phyloP scores from a whole-genome alignment of 2,329 filamentous ascomycete genomes.

The Paraconiothyrium brasiliense region DNA sequence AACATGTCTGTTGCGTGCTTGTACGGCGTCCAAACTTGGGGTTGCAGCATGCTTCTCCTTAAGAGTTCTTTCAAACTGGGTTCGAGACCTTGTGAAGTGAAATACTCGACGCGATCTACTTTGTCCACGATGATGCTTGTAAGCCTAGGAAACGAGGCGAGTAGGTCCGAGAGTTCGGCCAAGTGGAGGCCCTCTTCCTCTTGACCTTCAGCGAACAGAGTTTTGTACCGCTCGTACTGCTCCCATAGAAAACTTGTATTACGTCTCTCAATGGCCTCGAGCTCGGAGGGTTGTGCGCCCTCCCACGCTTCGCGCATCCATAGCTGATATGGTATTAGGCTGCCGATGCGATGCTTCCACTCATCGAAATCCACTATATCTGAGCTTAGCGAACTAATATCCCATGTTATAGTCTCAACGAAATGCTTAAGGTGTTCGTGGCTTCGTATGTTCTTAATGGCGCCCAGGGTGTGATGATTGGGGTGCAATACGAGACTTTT shows the following conservation, averaged over 20 bases:
- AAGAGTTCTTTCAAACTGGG: neutral
- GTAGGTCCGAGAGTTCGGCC: neutral
- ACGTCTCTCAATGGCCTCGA: neutral
- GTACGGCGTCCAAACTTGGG: neutral
- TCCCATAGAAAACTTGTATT: neutral
- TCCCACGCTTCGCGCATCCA: neutral
- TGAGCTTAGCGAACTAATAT: neutral
- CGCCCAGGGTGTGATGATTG: neutral
- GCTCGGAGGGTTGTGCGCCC: neutral
- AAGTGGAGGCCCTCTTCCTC: neutral
- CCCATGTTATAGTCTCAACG: constrained; percentile 1
- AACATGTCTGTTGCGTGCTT: neutral
- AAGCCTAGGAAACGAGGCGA: constrained; percentile 1
- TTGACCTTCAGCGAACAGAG: neutral
- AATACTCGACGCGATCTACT: neutral
- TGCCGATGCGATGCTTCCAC: neutral
- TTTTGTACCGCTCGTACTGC: neutral
- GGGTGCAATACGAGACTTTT: neutral
- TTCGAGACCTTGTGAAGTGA: neutral
- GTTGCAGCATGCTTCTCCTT: neutral
- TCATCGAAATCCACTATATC: neutral
- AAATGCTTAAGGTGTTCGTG: neutral
- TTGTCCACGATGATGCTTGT: constrained; percentile 2
- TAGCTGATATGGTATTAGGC: neutral
- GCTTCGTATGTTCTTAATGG: neutral